Conservation (phyloP, 305 asterid species). For the Solanum hybrid region DNA sequence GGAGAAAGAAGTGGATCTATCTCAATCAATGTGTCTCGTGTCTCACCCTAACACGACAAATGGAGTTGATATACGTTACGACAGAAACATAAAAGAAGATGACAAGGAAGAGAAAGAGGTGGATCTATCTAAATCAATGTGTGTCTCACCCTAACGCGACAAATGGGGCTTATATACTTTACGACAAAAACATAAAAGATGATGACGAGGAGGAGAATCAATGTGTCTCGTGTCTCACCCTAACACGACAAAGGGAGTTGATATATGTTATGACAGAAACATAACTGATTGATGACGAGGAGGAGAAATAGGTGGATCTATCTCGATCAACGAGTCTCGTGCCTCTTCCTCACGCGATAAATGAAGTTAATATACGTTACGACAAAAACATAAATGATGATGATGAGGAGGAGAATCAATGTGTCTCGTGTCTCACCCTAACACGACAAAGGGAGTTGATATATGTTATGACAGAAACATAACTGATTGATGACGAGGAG, state of each 20-base stretch:
- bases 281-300: neutral
- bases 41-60: neutral
- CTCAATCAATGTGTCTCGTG: neutral
- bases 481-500: too few species aligned
- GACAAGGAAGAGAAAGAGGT: neutral
- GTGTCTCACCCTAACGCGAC: neutral
- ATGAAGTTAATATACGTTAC: too few species aligned
- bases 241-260: neutral
- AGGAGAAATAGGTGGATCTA: neutral
- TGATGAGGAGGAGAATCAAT: too few species aligned
- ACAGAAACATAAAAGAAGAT: neutral
- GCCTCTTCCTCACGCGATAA: neutral
- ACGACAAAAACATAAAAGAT: neutral
- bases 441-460: too few species aligned
- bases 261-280: neutral
- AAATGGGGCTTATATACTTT: neutral
- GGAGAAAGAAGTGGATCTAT: neutral
- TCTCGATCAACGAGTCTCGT: neutral
- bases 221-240: neutral
- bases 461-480: too few species aligned
- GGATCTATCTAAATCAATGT: neutral
- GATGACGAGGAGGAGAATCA: neutral
- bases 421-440: too few species aligned
- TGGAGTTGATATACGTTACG: neutral
- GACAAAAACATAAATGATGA: too few species aligned